Percentiles rank a stretch among this genome's conserved stretches.
These are phyloP conservation scores for Lipomyces japonicus DNA, from an alignment of 805 yeast species.

Conservation along the genomic window DNA sequence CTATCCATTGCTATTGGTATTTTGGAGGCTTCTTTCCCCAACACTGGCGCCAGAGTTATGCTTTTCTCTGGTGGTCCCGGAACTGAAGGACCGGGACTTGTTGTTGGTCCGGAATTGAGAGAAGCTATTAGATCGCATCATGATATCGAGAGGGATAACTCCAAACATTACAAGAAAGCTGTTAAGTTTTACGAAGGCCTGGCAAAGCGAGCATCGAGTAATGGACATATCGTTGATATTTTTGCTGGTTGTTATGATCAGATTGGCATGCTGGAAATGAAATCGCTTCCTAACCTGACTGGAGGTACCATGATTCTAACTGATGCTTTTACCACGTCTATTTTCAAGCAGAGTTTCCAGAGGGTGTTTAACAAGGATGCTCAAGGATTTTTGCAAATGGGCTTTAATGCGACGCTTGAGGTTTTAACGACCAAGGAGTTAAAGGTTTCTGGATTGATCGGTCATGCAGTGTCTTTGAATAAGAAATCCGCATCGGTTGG, in stretches of 20 bases:
- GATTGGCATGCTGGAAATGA: constrained; percentile 93
- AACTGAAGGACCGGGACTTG: constrained; percentile 90
- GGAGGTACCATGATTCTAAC: constrained; percentile 87
- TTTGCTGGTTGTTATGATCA: constrained; percentile 97
- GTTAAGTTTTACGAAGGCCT: constrained; percentile 72
- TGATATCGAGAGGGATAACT: constrained; percentile 87
- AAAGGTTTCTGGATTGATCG: constrained; percentile 88
- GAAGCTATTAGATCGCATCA: constrained; percentile 97
- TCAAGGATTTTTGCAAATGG: constrained; percentile 82
- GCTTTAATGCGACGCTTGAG: constrained; percentile 83
- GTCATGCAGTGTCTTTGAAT: constrained; percentile 74
- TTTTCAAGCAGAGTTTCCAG: constrained; percentile 86
- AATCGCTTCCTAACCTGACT: constrained; percentile 73
- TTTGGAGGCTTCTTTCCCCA: constrained; percentile 76
- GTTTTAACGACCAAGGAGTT: constrained; percentile 83
- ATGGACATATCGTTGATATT: constrained; percentile 80
- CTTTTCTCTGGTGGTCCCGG: constrained; percentile 94
- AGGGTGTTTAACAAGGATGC: constrained; percentile 84
- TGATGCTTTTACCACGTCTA: constrained; percentile 92
- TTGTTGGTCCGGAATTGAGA: constrained; percentile 84
- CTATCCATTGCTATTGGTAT: constrained; percentile 76
- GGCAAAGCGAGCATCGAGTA: constrained; percentile 64
- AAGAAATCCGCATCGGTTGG: constrained; percentile 73
- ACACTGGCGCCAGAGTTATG: constrained; percentile 83
- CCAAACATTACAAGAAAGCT: constrained; percentile 84